phyloP scores from a whole-genome alignment of 352 stramenopile genomes.

The Thraustochytrium sp. region DNA sequence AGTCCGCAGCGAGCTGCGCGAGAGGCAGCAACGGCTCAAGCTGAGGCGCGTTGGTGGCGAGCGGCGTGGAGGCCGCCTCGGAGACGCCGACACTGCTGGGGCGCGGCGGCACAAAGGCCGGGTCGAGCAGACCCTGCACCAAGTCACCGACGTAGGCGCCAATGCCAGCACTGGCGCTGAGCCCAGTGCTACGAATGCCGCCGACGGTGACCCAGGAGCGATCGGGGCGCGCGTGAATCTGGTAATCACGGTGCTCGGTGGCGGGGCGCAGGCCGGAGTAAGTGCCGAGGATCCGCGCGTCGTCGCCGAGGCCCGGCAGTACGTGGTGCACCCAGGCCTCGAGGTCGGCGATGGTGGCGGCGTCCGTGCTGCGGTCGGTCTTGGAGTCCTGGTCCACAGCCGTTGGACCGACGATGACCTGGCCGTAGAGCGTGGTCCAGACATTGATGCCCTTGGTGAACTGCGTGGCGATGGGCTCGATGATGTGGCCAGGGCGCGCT shows the following conservation, averaged over 20 bases:
- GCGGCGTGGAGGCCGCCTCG: not conserved
- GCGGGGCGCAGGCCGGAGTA: conserved; percentile 63
- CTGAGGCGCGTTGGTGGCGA: too few relatives aligned
- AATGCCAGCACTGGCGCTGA: conserved; percentile 61
- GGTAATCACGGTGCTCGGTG: conserved; percentile 60
- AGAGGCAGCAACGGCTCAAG: not conserved
- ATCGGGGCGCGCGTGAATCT: conserved; percentile 53
- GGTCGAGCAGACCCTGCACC: not conserved
- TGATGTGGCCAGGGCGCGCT: conserved; percentile 41
- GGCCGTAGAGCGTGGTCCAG: conserved; percentile 59
- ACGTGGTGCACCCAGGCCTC: conserved; percentile 47
- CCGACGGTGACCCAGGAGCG: conserved; percentile 55
- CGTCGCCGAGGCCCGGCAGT: conserved; percentile 47
- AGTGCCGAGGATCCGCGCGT: conserved; percentile 52
- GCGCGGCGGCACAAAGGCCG: not conserved
- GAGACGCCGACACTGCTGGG: not conserved
- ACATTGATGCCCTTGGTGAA: conserved; percentile 65
- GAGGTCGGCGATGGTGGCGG: conserved; percentile 50
- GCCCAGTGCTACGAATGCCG: conserved; percentile 60
- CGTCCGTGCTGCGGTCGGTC: conserved; percentile 54
- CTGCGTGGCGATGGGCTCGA: conserved; percentile 62
- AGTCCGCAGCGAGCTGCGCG: not conserved
- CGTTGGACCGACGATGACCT: conserved; percentile 62
- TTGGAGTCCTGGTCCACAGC: conserved; percentile 58
- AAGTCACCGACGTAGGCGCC: conserved; percentile 48